Base-by-base conservation (phyloP, 108 stramenopile species). In the Pseudonitzschia multistriata region DNA sequence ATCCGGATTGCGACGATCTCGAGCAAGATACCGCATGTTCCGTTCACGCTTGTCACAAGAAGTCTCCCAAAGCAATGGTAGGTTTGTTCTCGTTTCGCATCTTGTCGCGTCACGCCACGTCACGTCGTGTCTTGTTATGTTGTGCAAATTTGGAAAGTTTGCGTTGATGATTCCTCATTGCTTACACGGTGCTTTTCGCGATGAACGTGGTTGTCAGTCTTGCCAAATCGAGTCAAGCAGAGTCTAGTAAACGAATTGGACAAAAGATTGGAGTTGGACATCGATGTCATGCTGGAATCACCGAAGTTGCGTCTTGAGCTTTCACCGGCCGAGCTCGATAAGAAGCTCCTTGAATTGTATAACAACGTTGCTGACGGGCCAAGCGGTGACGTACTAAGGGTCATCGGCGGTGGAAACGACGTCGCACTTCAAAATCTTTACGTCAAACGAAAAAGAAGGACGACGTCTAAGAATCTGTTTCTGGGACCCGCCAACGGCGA, bases 311-410 rank as follows among this genome's bases (percentile, higher is more conserved):
- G 78, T 4, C 73, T 94, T 4, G 74, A 89, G 64, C 71, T 94
- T 25, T 94, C 93, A n/a, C 89, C 93, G n/a, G 93, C 87, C 39
- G 90, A 94, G 74, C 80, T 94, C 45, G 93, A 94, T 67, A 86
- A 87, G 52, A 74, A 76, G 8, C 78, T 91, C 5, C 77, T 94
- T 10, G 87, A 89, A 37, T 74, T 94, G 7, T 94, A 88, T 66
- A 80, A 94, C 28, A 68, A 62, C 37, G 80, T 94, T 17, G 69
- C 74, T 8, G 62, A 84, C 48, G 81, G 89, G 45, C 88, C 88
- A 8, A 78, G 85, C 65, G 89, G 89, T 42, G 93, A 94, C 53
- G 74, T 90, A 21, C 70, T 94, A 5, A 66, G 93, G 53, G 73
- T 89, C 15, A 86, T 94, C 29, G 87, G 86, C 7, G 93, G 93